Evolutionary conservation across 2,329 filamentous ascomycete genomes (phyloP).

Genomic region (Neofusicoccum parvum): DNA sequence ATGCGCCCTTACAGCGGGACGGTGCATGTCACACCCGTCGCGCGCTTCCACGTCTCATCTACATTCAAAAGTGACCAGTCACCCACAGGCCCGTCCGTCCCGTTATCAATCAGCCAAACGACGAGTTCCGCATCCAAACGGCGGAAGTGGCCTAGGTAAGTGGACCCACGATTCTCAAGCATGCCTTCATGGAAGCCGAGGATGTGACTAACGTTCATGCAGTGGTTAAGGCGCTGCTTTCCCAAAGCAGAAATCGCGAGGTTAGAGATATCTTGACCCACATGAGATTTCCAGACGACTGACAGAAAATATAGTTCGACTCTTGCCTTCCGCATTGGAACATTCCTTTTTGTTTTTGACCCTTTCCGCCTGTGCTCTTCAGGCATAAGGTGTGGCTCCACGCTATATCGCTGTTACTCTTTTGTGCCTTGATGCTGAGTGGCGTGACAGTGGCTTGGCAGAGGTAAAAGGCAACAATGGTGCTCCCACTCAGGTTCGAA

Average conservation of each 20-base stretch:
- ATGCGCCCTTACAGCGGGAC: neutral
- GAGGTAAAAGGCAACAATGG: no score
- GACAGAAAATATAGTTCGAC: constrained; percentile 36
- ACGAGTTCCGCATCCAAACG: neutral
- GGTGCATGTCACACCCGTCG: neutral
- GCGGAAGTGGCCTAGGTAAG: constrained; percentile 17
- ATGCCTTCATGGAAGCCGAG: no score
- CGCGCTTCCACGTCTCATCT: neutral
- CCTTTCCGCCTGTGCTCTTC: no score
- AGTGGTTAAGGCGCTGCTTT: constrained; percentile 46
- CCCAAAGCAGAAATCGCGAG: constrained; percentile 31
- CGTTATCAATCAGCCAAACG: neutral
- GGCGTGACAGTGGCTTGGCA: no score
- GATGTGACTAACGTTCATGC: constrained; percentile 18
- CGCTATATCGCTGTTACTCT: no score
- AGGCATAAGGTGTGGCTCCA: no score
- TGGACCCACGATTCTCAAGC: neutral
- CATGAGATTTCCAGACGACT: constrained; percentile 24
- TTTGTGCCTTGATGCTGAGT: no score
- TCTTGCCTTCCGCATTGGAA: constrained; percentile 22
- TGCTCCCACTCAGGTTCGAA: no score
- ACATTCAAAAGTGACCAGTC: neutral
- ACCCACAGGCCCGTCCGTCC: neutral
- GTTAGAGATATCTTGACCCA: neutral
- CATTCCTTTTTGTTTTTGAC: neutral